These are phyloP conservation scores for Pichia sp. DNA, from an alignment of 1,139 yeast genomes.

Conservation along the genomic window DNA sequence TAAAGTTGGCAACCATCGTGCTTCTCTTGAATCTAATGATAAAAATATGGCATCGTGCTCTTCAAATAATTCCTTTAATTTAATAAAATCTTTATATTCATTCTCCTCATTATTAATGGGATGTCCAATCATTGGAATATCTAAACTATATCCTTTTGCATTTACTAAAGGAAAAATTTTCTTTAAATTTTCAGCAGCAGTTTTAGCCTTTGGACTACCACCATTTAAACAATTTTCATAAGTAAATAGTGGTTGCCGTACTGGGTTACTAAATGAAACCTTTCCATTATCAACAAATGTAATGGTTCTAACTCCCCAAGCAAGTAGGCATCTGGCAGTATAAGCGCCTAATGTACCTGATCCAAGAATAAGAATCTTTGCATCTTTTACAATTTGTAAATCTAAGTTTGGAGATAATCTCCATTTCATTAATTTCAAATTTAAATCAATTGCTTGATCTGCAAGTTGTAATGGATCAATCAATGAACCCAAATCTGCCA, in stretches of 20 bases:
- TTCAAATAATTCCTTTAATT: slow-evolving; percentile 47
- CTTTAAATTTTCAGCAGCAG: slow-evolving; percentile 69
- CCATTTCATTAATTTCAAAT: slow-evolving; percentile 94
- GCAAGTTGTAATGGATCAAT: slow-evolving; percentile 78
- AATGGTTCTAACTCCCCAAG: slow-evolving; percentile 86
- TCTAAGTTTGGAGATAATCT: slow-evolving; percentile 79
- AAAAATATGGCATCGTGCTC: slow-evolving; percentile 72
- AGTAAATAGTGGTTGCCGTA: slow-evolving; percentile 78
- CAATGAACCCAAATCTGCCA: slow-evolving; percentile 73
- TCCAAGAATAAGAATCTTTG: slow-evolving; percentile 74
- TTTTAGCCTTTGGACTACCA: slow-evolving; percentile 65
- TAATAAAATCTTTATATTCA: slow-evolving; percentile 46
- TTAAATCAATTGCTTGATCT: slow-evolving; percentile 85
- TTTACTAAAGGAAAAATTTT: slow-evolving; percentile 73
- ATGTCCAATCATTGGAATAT: slow-evolving; percentile 96
- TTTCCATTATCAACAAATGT: slow-evolving; percentile 87
- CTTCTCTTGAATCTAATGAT: slow-evolving; percentile 88
- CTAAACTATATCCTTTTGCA: slow-evolving; percentile 54
- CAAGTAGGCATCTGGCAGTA: slow-evolving; percentile 76
- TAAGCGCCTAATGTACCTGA: slow-evolving; percentile 96
- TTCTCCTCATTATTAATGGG: slow-evolving; percentile 49
- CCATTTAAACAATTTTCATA: slow-evolving; percentile 72
- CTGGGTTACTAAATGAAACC: slow-evolving; percentile 91
- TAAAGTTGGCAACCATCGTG: slow-evolving; percentile 93
- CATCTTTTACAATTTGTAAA: slow-evolving; percentile 52